Percentiles rank a stretch among this genome's conserved stretches.
phyloP scores from a whole-genome alignment of 768 basidiomycete species.

The Suillus luteus region DNA sequence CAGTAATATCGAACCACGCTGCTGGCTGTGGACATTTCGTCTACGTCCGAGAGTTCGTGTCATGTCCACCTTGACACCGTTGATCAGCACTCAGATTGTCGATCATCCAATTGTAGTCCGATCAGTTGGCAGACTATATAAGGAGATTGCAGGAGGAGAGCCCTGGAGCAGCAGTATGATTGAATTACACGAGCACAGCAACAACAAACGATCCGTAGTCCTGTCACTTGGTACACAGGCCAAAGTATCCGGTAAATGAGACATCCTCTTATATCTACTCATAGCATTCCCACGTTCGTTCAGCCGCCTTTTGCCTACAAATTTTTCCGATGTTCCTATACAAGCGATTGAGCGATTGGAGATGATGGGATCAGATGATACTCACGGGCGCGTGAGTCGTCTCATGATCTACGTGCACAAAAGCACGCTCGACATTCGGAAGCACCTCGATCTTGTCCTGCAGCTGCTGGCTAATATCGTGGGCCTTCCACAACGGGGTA shows the following conservation, averaged over 20 bases:
- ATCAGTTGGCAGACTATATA: not conserved
- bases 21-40: not conserved
- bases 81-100: not conserved
- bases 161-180: not conserved
- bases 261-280: not conserved
- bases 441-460: slow-evolving; percentile 89
- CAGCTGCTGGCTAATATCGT: slow-evolving; percentile 80
- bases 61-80: not conserved
- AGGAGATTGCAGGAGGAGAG: not conserved
- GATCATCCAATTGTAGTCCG: not conserved
- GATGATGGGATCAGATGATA: slow-evolving; percentile 6
- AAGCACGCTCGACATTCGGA: slow-evolving; percentile 89
- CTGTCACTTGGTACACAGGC: not conserved
- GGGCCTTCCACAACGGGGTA: slow-evolving; percentile 88
- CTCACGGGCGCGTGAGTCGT: slow-evolving; percentile 74
- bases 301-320: slow-evolving; percentile 13
- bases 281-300: not conserved
- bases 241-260: not conserved
- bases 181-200: not conserved
- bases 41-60: not conserved
- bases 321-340: slow-evolving; percentile 48
- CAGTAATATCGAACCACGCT: not conserved
- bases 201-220: not conserved
- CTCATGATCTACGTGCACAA: slow-evolving; percentile 95
- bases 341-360: slow-evolving; percentile 2